A percentile compares a stretch with the other conserved stretches of the same genome.
These are phyloP conservation scores for Pseudogymnoascus sp. DNA, from an alignment of 2,329 filamentous ascomycete genomes.

Conservation along the genomic window DNA sequence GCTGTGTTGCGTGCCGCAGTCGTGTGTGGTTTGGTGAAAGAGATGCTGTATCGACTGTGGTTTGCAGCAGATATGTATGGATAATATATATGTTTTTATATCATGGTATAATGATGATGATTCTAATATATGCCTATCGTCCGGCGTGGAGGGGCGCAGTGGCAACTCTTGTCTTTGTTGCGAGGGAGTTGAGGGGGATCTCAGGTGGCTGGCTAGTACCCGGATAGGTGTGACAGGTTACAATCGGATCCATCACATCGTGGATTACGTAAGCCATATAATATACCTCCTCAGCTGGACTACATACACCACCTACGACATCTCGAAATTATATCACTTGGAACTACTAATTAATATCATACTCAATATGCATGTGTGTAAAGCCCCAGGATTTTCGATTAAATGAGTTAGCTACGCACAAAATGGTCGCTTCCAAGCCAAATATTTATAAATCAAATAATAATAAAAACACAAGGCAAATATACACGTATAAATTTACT, in stretches of 20 bases:
- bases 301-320: background rate
- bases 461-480: too few species aligned
- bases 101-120: background rate
- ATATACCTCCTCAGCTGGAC: background rate
- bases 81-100: background rate
- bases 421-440: background rate
- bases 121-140: background rate
- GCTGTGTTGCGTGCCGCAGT: background rate
- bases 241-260: background rate
- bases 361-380: background rate
- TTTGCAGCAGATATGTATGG: background rate
- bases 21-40: background rate
- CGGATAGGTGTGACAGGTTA: background rate
- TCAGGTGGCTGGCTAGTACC: background rate
- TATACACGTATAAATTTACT: too few species aligned
- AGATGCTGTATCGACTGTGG: background rate
- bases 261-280: background rate
- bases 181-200: background rate
- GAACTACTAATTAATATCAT: background rate
- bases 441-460: too few species aligned
- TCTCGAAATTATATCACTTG: background rate
- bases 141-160: background rate
- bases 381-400: background rate
- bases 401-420: background rate
- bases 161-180: conserved; percentile 5